Conservation (phyloP, 1,139 yeast genomes). For the Saccharomycopsis hybrid region DNA sequence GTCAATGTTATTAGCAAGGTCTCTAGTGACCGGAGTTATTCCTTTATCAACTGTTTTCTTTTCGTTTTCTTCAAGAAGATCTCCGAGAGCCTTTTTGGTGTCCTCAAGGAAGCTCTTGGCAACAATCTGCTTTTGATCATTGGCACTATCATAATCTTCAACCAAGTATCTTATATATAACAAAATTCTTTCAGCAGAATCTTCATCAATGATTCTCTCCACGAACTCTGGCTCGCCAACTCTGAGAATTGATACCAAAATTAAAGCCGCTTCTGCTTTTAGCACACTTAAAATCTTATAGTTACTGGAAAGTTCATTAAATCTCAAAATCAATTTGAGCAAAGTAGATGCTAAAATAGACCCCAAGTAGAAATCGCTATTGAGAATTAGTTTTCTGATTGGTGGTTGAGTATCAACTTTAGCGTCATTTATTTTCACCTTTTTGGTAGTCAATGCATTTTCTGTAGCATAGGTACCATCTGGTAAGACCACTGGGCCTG, state of each 20-base stretch:
- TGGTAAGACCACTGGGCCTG: constrained; percentile 81
- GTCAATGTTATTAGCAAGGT: constrained; percentile 42
- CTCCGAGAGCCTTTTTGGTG: constrained; percentile 75
- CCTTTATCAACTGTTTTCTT: neutral
- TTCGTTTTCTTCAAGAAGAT: constrained; percentile 31
- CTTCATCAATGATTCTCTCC: constrained; percentile 82
- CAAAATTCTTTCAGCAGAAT: constrained; percentile 85
- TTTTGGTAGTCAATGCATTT: constrained; percentile 55
- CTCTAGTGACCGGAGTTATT: neutral
- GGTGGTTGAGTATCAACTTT: constrained; percentile 54
- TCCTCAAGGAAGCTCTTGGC: constrained; percentile 80
- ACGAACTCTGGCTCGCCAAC: constrained; percentile 78
- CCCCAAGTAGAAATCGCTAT: constrained; percentile 87
- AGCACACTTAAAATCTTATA: constrained; percentile 65
- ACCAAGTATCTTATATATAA: constrained; percentile 74
- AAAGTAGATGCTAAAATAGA: constrained; percentile 85
- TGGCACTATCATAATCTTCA: constrained; percentile 48
- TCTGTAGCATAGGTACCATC: constrained; percentile 99
- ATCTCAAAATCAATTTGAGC: constrained; percentile 80
- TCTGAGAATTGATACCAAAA: constrained; percentile 85
- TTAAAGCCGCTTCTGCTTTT: constrained; percentile 90
- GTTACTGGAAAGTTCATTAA: constrained; percentile 52
- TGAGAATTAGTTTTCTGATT: constrained; percentile 71
- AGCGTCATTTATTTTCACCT: constrained; percentile 27
- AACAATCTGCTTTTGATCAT: constrained; percentile 39